phyloP scores from a whole-genome alignment of 23 red algal species.

The Agarophyton chilense region DNA sequence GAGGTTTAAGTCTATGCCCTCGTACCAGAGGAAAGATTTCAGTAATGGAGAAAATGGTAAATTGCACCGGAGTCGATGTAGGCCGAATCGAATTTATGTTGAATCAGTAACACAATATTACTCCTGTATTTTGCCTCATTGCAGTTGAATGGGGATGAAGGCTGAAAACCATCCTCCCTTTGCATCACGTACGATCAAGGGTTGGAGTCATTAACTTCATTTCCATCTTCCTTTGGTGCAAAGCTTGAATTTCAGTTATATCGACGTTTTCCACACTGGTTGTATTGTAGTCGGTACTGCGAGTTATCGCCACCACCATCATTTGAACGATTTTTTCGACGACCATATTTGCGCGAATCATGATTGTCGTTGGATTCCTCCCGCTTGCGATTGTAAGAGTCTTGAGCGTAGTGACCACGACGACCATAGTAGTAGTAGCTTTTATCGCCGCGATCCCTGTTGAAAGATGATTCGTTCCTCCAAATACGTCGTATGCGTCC shows the following conservation, averaged over 20 bases:
- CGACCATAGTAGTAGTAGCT: not conserved
- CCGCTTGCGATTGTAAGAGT: not conserved
- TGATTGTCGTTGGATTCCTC: not conserved
- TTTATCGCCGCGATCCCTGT: not conserved
- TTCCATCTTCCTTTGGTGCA: not conserved
- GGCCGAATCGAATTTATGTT: not conserved
- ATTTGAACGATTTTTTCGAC: not conserved
- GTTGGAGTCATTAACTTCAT: not conserved
- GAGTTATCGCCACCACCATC: not conserved
- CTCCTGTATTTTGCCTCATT: not conserved
- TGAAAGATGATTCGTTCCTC: no score
- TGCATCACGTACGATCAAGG: not conserved
- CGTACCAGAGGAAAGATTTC: slow-evolving; percentile 7
- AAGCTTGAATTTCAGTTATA: not conserved
- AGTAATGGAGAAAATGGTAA: slow-evolving; percentile 5
- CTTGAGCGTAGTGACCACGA: not conserved
- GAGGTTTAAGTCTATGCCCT: not conserved
- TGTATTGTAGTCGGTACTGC: not conserved
- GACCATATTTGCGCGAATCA: not conserved
- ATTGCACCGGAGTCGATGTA: slow-evolving; percentile 44
- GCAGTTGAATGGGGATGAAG: not conserved
- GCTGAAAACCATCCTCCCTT: not conserved
- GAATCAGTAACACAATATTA: not conserved
- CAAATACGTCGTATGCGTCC: not conserved
- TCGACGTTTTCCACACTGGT: not conserved